Evolutionary conservation across 805 yeast species (phyloP), one percentile per base, ranked within the genome.

Genomic region (Metschnikowia vanudenii): DNA sequence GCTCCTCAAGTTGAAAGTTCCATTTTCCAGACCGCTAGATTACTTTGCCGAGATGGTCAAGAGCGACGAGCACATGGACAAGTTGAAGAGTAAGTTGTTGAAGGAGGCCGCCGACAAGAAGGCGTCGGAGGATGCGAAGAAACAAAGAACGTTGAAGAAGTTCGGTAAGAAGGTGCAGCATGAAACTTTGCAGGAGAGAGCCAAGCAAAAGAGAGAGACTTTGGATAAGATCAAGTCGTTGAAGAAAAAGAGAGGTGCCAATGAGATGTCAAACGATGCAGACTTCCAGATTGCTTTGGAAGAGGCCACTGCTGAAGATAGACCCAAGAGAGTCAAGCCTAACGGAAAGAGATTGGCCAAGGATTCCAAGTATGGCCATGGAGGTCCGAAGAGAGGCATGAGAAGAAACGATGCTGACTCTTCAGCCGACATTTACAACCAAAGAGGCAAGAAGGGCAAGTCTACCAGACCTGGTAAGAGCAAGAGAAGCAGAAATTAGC

Each of bases 21-120:
- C 97, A 50, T 94, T 94, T 65, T 76, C 95, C 24, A 81, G 99
- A 67, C 99, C 99, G 31, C 72, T 80, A 60, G 99, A 94, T 65
- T 94, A 88, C 67, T 94, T 94, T 71, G 99, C 99, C 16, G 99
- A 94, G 70, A 94, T 94, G 99, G 88, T 90, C 50, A 94, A 94
- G 73, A 84, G 91, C 45, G 99, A 94, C 67, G 97, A 89, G 66
- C 99, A 94, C 68, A 94, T 94, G 99, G 97, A 89, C 62, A 88
- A 82, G 69, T 78, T 94, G 62, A 90, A 88, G 75, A 71, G 75
- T 60, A 89, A 88, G 68, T 76, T 92, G 57, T 75, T 90, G 37
- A 78, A 81, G 53, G 97, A 89, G 64, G 85, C 85, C 26, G 76
- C 84, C 46, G 86, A 85, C 65, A 88, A 88, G 81, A 87, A 85